Conservation (phyloP, 1,284 basidiomycete genomes). For the Psilocybe mexicana region DNA sequence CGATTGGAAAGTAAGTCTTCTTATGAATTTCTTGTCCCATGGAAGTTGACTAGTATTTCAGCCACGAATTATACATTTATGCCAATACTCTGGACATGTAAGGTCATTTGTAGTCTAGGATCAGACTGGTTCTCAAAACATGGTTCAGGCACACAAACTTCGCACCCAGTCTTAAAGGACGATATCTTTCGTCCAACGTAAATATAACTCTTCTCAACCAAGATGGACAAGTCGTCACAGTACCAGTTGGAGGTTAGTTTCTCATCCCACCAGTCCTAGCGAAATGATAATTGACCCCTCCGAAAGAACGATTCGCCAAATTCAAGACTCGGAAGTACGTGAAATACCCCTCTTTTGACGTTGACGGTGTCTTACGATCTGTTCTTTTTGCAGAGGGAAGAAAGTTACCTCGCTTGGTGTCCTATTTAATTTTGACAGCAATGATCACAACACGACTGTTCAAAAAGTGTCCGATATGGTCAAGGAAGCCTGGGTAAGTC, state of each 20-base stretch:
- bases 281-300: neutral
- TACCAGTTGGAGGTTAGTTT: conserved; percentile 64
- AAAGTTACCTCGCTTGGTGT: conserved; percentile 80
- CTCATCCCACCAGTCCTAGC: neutral
- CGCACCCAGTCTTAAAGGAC: conserved; percentile 68
- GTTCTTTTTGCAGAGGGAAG: conserved; percentile 49
- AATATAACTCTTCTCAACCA: conserved; percentile 74
- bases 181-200: conserved; percentile 82
- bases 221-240: conserved; percentile 47
- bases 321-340: conserved; percentile 72
- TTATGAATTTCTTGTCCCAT: neutral
- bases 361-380: neutral
- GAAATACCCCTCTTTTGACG: neutral
- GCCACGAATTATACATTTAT: conserved; percentile 86
- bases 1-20: conserved; percentile 75
- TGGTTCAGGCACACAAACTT: conserved; percentile 65
- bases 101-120: conserved; percentile 20
- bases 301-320: conserved; percentile 62
- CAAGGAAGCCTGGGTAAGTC: conserved; percentile 66
- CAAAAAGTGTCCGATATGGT: conserved; percentile 76
- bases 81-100: conserved; percentile 75
- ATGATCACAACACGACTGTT: conserved; percentile 68
- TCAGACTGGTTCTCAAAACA: neutral
- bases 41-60: conserved; percentile 23
- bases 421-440: conserved; percentile 70